These are phyloP conservation scores for Salix arbutifolia DNA, from an alignment of 345 rosid species.

Conservation along the genomic window DNA sequence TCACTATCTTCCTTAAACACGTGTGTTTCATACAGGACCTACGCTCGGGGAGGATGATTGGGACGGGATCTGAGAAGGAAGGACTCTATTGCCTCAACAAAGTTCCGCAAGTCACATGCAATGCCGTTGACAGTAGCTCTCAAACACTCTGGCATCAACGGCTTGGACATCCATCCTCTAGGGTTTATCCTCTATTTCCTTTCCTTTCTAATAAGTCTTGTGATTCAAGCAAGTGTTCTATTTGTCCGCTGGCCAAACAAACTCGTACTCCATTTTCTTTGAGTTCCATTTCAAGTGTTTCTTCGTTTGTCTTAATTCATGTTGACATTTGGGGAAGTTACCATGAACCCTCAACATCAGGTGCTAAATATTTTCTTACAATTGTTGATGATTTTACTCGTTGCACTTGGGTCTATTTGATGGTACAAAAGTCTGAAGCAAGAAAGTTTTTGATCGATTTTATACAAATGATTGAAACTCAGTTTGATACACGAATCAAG, in stretches of 20 bases:
- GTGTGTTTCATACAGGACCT: background rate
- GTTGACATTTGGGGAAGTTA: no score
- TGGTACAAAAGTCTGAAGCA: no score
- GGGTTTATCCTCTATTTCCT: background rate
- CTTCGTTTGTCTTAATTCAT: no score
- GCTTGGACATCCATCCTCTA: background rate
- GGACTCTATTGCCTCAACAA: background rate
- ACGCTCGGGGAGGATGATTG: background rate
- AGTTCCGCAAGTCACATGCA: background rate
- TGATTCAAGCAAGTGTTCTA: background rate
- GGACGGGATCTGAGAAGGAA: background rate
- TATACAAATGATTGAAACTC: no score
- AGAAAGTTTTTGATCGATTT: no score
- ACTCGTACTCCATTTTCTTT: background rate
- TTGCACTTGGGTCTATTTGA: no score
- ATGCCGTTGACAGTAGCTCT: background rate
- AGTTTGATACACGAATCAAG: no score
- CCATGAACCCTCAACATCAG: no score
- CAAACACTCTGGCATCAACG: background rate
- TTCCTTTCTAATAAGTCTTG: background rate
- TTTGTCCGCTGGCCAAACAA: constrained; percentile 1
- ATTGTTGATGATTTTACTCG: no score
- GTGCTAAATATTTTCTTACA: no score
- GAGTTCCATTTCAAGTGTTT: background rate
- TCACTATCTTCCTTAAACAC: no score